A percentile compares a stretch with the other conserved stretches of the same genome.
phyloP scores from a whole-genome alignment of 2,329 filamentous ascomycete genomes.

The Aspergillus sp. region DNA sequence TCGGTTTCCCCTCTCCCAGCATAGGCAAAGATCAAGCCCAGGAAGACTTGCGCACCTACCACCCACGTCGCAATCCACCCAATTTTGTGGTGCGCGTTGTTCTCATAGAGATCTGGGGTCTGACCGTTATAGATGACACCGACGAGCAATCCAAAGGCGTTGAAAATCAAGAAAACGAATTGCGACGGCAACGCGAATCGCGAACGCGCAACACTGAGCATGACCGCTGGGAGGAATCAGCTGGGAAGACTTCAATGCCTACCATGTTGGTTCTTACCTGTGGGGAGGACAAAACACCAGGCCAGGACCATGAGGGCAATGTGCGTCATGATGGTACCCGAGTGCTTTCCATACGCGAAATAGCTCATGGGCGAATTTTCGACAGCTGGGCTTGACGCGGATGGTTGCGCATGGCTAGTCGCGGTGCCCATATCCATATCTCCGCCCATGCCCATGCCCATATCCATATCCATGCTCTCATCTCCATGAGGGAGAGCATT shows the following conservation, averaged over 20 bases:
- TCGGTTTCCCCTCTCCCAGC: conserved; percentile 42
- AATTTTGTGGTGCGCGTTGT: conserved; percentile 82
- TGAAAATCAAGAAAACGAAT: conserved; percentile 60
- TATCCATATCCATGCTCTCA: conserved; percentile 27
- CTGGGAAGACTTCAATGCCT: too few species aligned
- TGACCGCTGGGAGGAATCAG: conserved; percentile 55
- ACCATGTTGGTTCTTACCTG: conserved; percentile 50
- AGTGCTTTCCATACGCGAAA: conserved; percentile 37
- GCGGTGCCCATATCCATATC: conserved; percentile 18
- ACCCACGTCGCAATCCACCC: conserved; percentile 80
- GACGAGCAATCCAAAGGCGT: conserved; percentile 60
- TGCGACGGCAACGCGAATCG: conserved; percentile 67
- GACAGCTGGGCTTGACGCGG: conserved; percentile 8
- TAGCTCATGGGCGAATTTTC: conserved; percentile 38
- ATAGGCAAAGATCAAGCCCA: conserved; percentile 62
- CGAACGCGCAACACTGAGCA: conserved; percentile 79
- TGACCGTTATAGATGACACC: conserved; percentile 70
- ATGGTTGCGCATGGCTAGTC: conserved; percentile 7
- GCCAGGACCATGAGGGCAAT: conserved; percentile 64
- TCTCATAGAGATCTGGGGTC: conserved; percentile 80
- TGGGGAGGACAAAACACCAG: conserved; percentile 69
- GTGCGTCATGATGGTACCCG: conserved; percentile 59
- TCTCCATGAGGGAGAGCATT: conserved; percentile 31
- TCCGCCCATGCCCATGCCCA: conserved; percentile 16
- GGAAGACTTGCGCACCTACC: conserved; percentile 62